Evolutionary conservation across 2,329 filamentous ascomycete genomes (phyloP).

Genomic region (Aspergillus tubingensis): DNA sequence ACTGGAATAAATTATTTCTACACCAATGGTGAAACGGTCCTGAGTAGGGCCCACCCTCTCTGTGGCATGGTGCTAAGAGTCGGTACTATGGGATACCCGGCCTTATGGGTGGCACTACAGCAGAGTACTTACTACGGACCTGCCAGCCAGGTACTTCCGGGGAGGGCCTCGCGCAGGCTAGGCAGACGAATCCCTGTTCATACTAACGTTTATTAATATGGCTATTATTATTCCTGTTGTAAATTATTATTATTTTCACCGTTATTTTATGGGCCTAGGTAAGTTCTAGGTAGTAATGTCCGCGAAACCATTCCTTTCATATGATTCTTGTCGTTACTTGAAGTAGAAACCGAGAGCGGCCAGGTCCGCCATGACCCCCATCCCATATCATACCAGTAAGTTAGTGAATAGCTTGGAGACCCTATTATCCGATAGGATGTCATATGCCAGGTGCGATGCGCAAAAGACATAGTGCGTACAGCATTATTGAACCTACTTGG

Average conservation of each 20-base stretch:
- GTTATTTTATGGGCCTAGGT: too few relatives aligned
- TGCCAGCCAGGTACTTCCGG: conserved; percentile 1
- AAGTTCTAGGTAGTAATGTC: background rate
- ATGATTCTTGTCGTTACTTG: conserved; percentile 9
- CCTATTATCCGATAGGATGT: conserved; percentile 15
- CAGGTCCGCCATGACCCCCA: background rate
- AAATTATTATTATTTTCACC: too few relatives aligned
- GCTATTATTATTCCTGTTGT: too few relatives aligned
- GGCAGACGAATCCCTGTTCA: conserved; percentile 3
- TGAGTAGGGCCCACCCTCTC: conserved; percentile 15
- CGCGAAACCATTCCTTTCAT: background rate
- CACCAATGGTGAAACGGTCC: conserved; percentile 20
- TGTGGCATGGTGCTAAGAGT: conserved; percentile 18
- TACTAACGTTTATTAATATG: background rate
- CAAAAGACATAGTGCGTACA: conserved; percentile 1
- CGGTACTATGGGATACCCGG: conserved; percentile 1
- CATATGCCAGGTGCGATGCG: conserved; percentile 16
- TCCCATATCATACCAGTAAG: conserved; percentile 3
- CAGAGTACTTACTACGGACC: background rate
- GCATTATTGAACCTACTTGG: conserved; percentile 7
- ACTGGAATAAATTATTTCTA: conserved; percentile 11
- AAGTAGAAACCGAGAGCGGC: background rate
- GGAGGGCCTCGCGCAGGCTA: background rate
- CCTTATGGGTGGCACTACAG: conserved; percentile 3
- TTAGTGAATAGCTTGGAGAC: background rate